Conservation (phyloP, 176 grass and related monocot species). For the Eragrostis nindensis region DNA sequence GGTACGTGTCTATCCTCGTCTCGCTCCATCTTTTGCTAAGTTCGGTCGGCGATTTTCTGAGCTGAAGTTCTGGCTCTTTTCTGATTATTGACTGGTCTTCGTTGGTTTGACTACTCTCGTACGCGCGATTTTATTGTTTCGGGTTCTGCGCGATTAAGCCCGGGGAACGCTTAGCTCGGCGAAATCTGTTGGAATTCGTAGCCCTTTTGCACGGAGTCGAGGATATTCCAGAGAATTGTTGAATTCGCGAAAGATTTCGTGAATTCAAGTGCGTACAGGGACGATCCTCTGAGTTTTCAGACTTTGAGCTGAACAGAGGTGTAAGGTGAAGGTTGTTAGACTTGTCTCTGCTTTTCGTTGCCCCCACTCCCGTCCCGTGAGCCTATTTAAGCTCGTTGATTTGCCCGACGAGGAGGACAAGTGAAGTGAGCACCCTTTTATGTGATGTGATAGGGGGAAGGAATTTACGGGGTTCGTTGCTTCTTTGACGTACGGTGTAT, state of each 20-base stretch:
- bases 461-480: conserved; percentile 20
- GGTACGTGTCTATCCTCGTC: conserved; percentile 38
- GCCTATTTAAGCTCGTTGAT: neutral
- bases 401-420: neutral
- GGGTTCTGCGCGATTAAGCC: neutral
- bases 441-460: conserved; percentile 33
- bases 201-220: neutral
- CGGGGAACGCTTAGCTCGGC: neutral
- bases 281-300: neutral
- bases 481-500: conserved; percentile 16
- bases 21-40: conserved; percentile 15
- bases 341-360: neutral
- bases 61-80: neutral
- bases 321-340: conserved; percentile 30
- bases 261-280: neutral
- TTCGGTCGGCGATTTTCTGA: neutral
- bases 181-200: neutral
- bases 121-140: neutral
- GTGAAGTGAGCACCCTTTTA: conserved; percentile 27
- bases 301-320: neutral
- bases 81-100: neutral
- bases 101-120: neutral
- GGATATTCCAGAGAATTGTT: conserved; percentile 4
- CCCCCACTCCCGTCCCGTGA: neutral
- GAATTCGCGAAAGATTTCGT: neutral